Evolutionary conservation across 179 eudicot species (phyloP), one percentile per base, ranked within the genome.

Genomic region (Spergularia azorica): DNA sequence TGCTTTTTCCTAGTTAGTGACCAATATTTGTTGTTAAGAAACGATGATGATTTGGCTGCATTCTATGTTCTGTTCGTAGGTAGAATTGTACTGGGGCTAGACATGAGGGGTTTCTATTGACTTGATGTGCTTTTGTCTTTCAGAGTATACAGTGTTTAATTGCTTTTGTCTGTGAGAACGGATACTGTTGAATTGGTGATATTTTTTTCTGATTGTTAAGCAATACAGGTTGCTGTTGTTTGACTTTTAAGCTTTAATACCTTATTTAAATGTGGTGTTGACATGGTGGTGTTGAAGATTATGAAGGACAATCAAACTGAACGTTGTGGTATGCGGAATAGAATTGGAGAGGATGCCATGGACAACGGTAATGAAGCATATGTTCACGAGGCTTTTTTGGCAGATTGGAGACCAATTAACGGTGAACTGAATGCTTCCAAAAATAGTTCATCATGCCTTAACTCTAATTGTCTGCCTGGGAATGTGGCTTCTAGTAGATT

Each of bases 321-420:
- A 71, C 81, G 79, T 80, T 83, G 80, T 50, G 85, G 76, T 67
- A 89, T 83, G 72, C 90, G 78, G 81, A 81, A 84, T 83, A 86
- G 83, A 74, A 88, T 84, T 66, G 90, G 89, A 79, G 92, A 93
- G 79, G 91, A 86, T 77, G 78, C 80, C 71, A 67, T 80, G 67
- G 95, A 89, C 67, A 89, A 85, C 75, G 90, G 87, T 64, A 83
- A 89, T 79, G 92, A 84, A 87, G 94, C 95, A 76, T 95, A 89
- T 85, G 95, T 93, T 71, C 98, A 95, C 32, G 98, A 93, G 84
- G 97, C 97, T 39, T 95, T 95, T 82, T 87, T 95, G 88, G 92
- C 95, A 52, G 98, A 93, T 81, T 95, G 95, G 98, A 89, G 90
- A 76, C 99, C 97, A 13, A 71, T 70, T 80, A 74, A 78, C 57